phyloP scores from a whole-genome alignment of 75 land plant genomes.

The Pseudotsuga menziesii region DNA sequence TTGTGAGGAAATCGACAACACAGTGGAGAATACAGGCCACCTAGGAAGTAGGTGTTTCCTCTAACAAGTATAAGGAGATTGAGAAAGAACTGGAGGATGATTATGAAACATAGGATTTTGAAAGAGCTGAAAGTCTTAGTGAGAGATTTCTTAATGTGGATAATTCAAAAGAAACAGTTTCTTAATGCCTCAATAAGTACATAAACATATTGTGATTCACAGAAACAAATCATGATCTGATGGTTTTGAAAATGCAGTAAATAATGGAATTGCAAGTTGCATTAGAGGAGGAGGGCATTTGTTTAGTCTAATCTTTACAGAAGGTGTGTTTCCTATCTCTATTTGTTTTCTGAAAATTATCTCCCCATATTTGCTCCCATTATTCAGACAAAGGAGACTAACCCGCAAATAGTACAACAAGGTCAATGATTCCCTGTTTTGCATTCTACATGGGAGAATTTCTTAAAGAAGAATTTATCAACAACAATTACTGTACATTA shows the following conservation, averaged over 20 bases:
- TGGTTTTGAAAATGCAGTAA: slow-evolving; percentile 49
- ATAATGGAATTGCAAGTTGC: slow-evolving; percentile 45
- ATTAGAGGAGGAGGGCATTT: slow-evolving; percentile 60
- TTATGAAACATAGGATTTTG: slow-evolving; percentile 85
- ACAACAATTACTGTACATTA: no score
- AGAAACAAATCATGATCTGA: no score
- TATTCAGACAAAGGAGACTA: no score
- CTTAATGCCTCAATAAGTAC: slow-evolving; percentile 30
- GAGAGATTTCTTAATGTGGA: slow-evolving; percentile 45
- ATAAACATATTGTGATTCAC: slow-evolving; percentile 52
- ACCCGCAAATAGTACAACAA: no score
- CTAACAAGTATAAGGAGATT: slow-evolving; percentile 34
- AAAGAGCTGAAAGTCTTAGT: slow-evolving; percentile 62
- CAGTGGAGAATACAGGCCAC: slow-evolving; percentile 50
- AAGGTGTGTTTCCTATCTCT: slow-evolving; percentile 24
- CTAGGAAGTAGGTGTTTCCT: slow-evolving; percentile 26
- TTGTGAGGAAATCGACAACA: slow-evolving; percentile 42
- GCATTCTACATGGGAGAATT: no score
- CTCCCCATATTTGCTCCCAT: no score
- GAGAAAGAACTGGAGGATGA: slow-evolving; percentile 71
- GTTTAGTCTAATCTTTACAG: slow-evolving; percentile 37
- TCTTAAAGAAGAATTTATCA: no score
- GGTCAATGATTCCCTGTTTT: no score
- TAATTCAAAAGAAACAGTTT: slow-evolving; percentile 24
- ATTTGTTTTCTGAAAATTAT: background rate